phyloP scores from a whole-genome alignment of 768 basidiomycete species.

The Dentipellis sp. region DNA sequence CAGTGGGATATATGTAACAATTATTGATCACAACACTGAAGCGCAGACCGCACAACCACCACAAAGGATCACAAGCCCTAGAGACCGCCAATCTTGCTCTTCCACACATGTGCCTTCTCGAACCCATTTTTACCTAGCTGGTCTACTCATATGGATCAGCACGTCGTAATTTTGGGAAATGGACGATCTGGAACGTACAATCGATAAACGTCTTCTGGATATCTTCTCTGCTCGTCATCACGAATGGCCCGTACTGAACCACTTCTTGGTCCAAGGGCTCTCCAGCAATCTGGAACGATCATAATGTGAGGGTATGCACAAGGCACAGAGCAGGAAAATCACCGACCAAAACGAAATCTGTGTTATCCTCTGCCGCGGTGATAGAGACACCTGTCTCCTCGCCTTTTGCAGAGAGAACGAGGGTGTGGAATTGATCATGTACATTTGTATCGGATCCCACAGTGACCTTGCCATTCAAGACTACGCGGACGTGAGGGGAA shows the following conservation, averaged over 20 bases:
- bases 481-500: conserved; percentile 26
- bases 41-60: too few species aligned
- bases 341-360: conserved; percentile 68
- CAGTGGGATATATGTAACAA: too few species aligned
- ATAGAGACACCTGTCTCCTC: conserved; percentile 64
- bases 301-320: too few species aligned
- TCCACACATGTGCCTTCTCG: conserved; percentile 83
- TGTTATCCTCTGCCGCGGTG: conserved; percentile 45
- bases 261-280: conserved; percentile 72
- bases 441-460: conserved; percentile 43
- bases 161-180: not conserved
- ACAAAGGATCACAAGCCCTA: not conserved
- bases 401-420: conserved; percentile 60
- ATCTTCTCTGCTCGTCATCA: conserved; percentile 75
- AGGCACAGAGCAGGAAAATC: not conserved
- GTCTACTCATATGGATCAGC: conserved; percentile 32
- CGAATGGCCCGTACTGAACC: conserved; percentile 81
- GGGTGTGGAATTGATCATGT: conserved; percentile 62
- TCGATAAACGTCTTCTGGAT: conserved; percentile 77
- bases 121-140: conserved; percentile 78
- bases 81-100: conserved; percentile 59
- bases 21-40: too few species aligned
- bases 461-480: conserved; percentile 54
- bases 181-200: conserved; percentile 35
- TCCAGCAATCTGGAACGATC: not conserved